A percentile compares a stretch with the other conserved stretches of the same genome.
Evolutionary conservation across 164 flowering plant genomes (phyloP).

Genomic region (Piper longum): DNA sequence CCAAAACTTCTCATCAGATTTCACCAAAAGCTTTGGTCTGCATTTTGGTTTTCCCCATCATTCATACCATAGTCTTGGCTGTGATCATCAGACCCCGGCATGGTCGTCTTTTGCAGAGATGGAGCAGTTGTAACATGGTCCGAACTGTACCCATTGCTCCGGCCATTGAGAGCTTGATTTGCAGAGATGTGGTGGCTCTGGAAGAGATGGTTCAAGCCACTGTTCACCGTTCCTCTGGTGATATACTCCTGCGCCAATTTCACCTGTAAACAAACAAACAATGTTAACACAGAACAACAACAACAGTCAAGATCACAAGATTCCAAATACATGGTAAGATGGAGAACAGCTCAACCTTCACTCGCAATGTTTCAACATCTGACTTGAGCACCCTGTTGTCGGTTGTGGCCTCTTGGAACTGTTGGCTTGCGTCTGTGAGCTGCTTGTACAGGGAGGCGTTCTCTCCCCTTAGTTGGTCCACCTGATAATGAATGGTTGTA

Average conservation of each 20-base stretch:
- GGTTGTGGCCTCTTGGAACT: slow-evolving; percentile 40
- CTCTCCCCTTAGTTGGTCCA: slow-evolving; percentile 51
- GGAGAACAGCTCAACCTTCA: slow-evolving; percentile 31
- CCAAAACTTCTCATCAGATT: background rate
- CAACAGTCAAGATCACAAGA: background rate
- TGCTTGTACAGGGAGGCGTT: slow-evolving; percentile 47
- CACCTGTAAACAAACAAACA: slow-evolving; percentile 3
- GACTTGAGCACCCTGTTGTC: slow-evolving; percentile 63
- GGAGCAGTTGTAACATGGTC: background rate
- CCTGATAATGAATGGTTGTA: slow-evolving; percentile 18
- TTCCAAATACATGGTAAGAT: background rate
- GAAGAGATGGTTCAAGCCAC: slow-evolving; percentile 5
- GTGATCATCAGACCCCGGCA: background rate
- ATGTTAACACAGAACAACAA: background rate
- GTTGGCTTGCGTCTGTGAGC: slow-evolving; percentile 40
- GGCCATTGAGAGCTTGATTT: background rate
- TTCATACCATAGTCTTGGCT: background rate
- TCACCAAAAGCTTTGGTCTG: background rate
- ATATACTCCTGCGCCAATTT: slow-evolving; percentile 6
- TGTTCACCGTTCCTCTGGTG: slow-evolving; percentile 3
- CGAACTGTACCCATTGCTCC: background rate
- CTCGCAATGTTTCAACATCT: slow-evolving; percentile 68
- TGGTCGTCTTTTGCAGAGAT: too few species aligned
- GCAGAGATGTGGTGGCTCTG: slow-evolving; percentile 1
- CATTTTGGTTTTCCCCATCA: background rate